Evolutionary conservation across 495 filamentous ascomycete genomes (phyloP).

Genomic region (Patellaria atrata): DNA sequence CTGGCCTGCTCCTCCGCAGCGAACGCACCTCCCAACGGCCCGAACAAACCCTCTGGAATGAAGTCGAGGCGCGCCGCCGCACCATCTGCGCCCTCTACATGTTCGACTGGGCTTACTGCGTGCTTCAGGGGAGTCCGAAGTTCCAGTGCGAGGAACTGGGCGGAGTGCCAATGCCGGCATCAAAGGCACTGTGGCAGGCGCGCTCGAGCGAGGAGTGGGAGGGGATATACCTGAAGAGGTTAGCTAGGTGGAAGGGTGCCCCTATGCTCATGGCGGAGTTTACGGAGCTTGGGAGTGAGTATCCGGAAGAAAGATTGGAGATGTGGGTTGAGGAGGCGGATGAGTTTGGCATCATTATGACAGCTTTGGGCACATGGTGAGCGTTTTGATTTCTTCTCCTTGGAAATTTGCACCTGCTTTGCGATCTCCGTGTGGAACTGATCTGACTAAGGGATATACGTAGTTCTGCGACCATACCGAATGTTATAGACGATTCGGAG

Average conservation of each 20-base stretch:
- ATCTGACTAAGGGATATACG: too few relatives aligned
- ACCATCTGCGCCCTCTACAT: slow-evolving; percentile 24
- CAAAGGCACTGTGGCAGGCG: slow-evolving; percentile 32
- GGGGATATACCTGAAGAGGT: slow-evolving; percentile 25
- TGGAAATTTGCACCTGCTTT: too few relatives aligned
- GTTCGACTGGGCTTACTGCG: slow-evolving; percentile 31
- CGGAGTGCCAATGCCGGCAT: slow-evolving; percentile 26
- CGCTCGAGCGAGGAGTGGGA: slow-evolving; percentile 27
- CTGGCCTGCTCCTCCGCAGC: slow-evolving; percentile 27
- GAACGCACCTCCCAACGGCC: slow-evolving; percentile 24
- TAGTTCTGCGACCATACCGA: too few relatives aligned
- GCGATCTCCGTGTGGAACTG: too few relatives aligned
- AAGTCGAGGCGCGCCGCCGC: slow-evolving; percentile 29
- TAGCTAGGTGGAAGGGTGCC: slow-evolving; percentile 27
- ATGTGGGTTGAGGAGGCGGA: slow-evolving; percentile 30
- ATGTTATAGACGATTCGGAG: too few relatives aligned
- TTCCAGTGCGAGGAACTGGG: slow-evolving; percentile 29
- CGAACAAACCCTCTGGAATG: slow-evolving; percentile 27
- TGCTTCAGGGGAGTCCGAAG: slow-evolving; percentile 22
- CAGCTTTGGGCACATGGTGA: too few relatives aligned
- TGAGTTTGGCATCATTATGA: slow-evolving; percentile 30
- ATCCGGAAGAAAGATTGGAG: slow-evolving; percentile 20
- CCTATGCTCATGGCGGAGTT: slow-evolving; percentile 29
- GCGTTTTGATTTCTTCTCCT: too few relatives aligned
- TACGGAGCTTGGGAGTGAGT: slow-evolving; percentile 19